A percentile compares a stretch with the other conserved stretches of the same genome.
Conservation (phyloP, 208 protist genomes). For the Blastocrithidia nonstop region DNA sequence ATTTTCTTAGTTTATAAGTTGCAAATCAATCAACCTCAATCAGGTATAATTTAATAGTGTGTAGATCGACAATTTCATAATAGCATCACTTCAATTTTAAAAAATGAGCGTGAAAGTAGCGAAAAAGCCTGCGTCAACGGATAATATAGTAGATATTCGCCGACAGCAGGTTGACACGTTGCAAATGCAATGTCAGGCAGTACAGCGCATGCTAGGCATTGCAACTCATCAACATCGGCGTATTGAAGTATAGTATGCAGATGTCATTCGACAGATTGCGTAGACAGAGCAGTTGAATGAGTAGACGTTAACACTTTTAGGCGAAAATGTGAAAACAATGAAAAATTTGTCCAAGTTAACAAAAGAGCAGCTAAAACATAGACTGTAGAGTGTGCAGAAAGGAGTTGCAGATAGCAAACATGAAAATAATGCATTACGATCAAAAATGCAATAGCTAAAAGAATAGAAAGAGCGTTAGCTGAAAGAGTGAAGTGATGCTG, state of each 20-base stretch:
- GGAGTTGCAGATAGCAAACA: slow-evolving; percentile 39
- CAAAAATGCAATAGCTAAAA: slow-evolving; percentile 29
- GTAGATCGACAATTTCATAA: no score
- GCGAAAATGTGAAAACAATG: slow-evolving; percentile 49
- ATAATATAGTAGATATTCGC: slow-evolving; percentile 50
- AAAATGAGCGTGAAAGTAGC: no score
- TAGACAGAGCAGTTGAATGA: slow-evolving; percentile 45
- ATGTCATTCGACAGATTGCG: slow-evolving; percentile 30
- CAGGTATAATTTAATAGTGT: no score
- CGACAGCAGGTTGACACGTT: slow-evolving; percentile 33
- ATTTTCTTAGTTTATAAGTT: no score
- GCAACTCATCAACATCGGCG: slow-evolving; percentile 50
- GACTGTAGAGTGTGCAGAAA: slow-evolving; percentile 44
- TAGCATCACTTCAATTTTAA: no score
- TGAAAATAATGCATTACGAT: slow-evolving; percentile 45
- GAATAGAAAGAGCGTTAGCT: slow-evolving; percentile 51
- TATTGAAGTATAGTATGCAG: slow-evolving; percentile 27
- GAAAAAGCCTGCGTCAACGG: slow-evolving; percentile 34
- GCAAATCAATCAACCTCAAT: no score
- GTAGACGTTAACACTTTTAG: slow-evolving; percentile 21
- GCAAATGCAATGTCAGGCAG: slow-evolving; percentile 36
- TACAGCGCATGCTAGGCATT: slow-evolving; percentile 73
- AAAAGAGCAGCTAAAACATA: slow-evolving; percentile 68
- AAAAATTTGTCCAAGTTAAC: slow-evolving; percentile 40
- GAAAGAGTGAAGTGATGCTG: slow-evolving; percentile 65